Percentiles rank a stretch among this genome's conserved stretches.
These are phyloP conservation scores for Artemisia annua DNA, from an alignment of 129 eudicot genomes.

Conservation along the genomic window DNA sequence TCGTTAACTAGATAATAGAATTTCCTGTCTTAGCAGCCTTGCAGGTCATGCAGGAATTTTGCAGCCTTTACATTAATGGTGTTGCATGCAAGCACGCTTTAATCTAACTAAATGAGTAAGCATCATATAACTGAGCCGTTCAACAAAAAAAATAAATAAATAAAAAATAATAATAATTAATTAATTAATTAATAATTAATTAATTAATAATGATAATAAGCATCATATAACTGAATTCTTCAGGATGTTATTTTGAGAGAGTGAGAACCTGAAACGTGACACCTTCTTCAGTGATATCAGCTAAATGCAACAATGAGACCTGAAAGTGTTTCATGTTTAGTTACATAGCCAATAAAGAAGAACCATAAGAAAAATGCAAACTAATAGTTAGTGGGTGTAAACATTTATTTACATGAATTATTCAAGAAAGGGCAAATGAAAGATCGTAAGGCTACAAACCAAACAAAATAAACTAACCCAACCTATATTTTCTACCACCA, in stretches of 20 bases:
- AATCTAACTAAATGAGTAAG: not conserved
- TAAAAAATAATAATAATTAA: too few species aligned
- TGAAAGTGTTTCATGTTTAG: conserved; percentile 36
- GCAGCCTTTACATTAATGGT: not conserved
- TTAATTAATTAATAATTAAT: too few species aligned
- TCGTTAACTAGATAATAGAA: not conserved
- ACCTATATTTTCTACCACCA: too few species aligned
- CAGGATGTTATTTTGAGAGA: not conserved
- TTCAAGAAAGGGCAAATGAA: not conserved
- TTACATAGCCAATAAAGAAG: not conserved
- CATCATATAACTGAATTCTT: not conserved
- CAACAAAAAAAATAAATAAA: too few species aligned
- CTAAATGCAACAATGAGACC: conserved; percentile 95
- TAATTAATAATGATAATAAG: too few species aligned
- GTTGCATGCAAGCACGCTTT: not conserved
- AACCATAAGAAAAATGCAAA: conserved; percentile 7
- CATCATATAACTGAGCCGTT: not conserved
- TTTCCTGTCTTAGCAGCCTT: not conserved
- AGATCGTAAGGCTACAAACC: conserved; percentile 4
- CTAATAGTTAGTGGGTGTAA: not conserved
- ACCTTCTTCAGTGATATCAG: conserved; percentile 89
- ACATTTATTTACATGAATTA: conserved; percentile 10
- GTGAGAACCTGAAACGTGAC: conserved; percentile 88
- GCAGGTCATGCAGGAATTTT: not conserved
- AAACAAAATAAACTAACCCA: not conserved